Evolutionary conservation across 768 basidiomycete genomes (phyloP).

Genomic region (Auriculariales sp.): DNA sequence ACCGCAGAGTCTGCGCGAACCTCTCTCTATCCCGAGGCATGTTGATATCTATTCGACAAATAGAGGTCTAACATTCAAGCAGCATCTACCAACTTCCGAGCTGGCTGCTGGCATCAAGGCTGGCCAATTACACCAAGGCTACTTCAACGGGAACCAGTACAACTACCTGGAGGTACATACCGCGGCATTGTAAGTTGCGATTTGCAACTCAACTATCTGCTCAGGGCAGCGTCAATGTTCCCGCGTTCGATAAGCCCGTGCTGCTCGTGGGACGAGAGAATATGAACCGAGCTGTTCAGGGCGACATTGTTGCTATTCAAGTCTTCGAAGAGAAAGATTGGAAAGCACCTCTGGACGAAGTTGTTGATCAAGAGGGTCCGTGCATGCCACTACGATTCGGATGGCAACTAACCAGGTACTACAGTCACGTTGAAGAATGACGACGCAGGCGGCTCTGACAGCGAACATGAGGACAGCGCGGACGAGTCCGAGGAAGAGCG

Average conservation of each 20-base stretch:
- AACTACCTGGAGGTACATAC: slow-evolving; percentile 81
- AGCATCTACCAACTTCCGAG: slow-evolving; percentile 69
- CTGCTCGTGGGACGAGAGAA: slow-evolving; percentile 78
- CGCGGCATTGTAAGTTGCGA: background rate
- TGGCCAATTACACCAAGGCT: slow-evolving; percentile 76
- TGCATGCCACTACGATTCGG: background rate
- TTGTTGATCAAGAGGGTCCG: slow-evolving; percentile 84
- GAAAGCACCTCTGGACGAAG: slow-evolving; percentile 85
- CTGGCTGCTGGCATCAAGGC: slow-evolving; percentile 74
- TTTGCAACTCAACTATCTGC: background rate
- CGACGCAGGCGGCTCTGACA: slow-evolving; percentile 62
- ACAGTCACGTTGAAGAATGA: slow-evolving; percentile 74
- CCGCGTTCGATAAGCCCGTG: slow-evolving; percentile 60
- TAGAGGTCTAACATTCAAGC: background rate
- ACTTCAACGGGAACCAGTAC: slow-evolving; percentile 90
- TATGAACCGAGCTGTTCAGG: slow-evolving; percentile 91
- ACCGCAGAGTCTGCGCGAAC: slow-evolving; percentile 34
- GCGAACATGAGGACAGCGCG: slow-evolving; percentile 15
- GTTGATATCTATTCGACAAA: slow-evolving; percentile 10
- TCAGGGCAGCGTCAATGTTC: slow-evolving; percentile 70
- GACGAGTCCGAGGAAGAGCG: slow-evolving; percentile 34
- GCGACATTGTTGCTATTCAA: slow-evolving; percentile 85
- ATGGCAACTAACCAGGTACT: background rate
- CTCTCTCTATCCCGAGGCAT: slow-evolving; percentile 63
- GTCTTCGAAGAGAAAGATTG: slow-evolving; percentile 78